Base-by-base conservation (phyloP, 768 basidiomycete genomes). In the Crucibulum laeve region DNA sequence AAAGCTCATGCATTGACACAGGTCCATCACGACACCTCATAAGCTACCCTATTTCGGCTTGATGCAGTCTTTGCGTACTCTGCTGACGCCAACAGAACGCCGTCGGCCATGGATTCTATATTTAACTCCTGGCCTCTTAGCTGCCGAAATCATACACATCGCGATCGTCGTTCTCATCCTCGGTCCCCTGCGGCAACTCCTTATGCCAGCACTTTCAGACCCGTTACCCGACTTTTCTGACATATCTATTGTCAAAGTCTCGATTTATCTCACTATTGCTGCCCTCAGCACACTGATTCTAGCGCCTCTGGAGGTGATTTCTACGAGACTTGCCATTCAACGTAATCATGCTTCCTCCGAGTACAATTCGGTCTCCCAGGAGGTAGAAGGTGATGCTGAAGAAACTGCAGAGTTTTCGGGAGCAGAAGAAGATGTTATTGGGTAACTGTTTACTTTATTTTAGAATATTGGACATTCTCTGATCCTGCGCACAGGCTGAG, bases 1-100 rank as follows among this genome's bases (percentile, higher is more conserved):
- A n/a, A 34, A 45, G 30, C 41, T 49, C 21, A 42, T 17, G 21
- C 38, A 26, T 35, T 15, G 28, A 40, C n/a, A 17, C 50, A 92
- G 90, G 32, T 76, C 91, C 2, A 85, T 92, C 49, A 90, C 86
- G 1, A 92, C 91, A 1, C 90, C 90, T 0, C 79, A 87, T 61
- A 81, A 74, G 56, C 68, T 93, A 25, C 75, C 83, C 2, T 89
- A 77, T 55, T 72, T 84, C 54, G 66, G 73, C 25, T 67, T 73
- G 2, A 55, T 74, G 43, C 69, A 75, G 47, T 77, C 84, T 15
- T 61, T 91, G 13, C 84, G 85, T 17, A 61, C 82, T 46, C 69
- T 92, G 25, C 70, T 92, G 43, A 92, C 90, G 0, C 84, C 87
- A 4, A 90, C 88, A 4, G 90, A 92, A 59, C 79, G 82, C 41